Percentiles rank a stretch among this genome's conserved stretches.
Conservation (phyloP, 2,329 filamentous ascomycete genomes). For the Aspergillus pseudoterreus region DNA sequence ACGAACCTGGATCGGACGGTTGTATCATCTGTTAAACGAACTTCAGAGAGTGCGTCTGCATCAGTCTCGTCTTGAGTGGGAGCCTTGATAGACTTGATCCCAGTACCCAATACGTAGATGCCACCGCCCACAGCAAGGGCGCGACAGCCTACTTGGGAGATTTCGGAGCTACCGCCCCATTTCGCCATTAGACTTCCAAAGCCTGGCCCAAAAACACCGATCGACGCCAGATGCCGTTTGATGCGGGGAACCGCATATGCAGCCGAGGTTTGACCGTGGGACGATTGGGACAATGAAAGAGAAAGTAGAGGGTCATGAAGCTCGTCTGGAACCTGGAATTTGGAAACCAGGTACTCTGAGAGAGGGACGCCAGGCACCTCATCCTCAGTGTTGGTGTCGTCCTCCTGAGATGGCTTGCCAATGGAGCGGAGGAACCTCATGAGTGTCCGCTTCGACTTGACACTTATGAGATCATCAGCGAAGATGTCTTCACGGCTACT, state of each 20-base stretch:
- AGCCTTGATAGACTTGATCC: slow-evolving; percentile 45
- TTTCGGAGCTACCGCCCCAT: slow-evolving; percentile 86
- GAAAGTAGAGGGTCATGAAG: slow-evolving; percentile 65
- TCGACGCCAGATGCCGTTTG: slow-evolving; percentile 75
- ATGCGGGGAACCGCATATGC: slow-evolving; percentile 71
- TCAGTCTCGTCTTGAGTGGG: slow-evolving; percentile 8
- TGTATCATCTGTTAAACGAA: slow-evolving; percentile 36
- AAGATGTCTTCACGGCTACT: slow-evolving; percentile 92
- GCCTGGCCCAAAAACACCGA: slow-evolving; percentile 81
- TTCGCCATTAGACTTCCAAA: slow-evolving; percentile 89
- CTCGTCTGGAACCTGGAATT: slow-evolving; percentile 65
- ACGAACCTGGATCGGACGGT: slow-evolving; percentile 33
- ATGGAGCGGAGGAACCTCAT: slow-evolving; percentile 96
- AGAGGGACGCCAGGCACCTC: slow-evolving; percentile 53
- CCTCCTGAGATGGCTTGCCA: slow-evolving; percentile 54
- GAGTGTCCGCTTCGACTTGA: slow-evolving; percentile 75
- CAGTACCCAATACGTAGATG: slow-evolving; percentile 79
- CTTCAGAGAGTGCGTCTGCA: slow-evolving; percentile 19
- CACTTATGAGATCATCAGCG: slow-evolving; percentile 68
- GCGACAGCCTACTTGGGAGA: slow-evolving; percentile 86
- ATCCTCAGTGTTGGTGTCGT: slow-evolving; percentile 6
- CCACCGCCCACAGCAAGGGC: slow-evolving; percentile 87
- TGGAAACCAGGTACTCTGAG: slow-evolving; percentile 43
- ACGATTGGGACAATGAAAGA: slow-evolving; percentile 68
- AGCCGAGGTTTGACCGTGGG: slow-evolving; percentile 52